Base-by-base conservation (phyloP, 2,329 filamentous ascomycete genomes). In the Stachybotrys chlorohalonatus region DNA sequence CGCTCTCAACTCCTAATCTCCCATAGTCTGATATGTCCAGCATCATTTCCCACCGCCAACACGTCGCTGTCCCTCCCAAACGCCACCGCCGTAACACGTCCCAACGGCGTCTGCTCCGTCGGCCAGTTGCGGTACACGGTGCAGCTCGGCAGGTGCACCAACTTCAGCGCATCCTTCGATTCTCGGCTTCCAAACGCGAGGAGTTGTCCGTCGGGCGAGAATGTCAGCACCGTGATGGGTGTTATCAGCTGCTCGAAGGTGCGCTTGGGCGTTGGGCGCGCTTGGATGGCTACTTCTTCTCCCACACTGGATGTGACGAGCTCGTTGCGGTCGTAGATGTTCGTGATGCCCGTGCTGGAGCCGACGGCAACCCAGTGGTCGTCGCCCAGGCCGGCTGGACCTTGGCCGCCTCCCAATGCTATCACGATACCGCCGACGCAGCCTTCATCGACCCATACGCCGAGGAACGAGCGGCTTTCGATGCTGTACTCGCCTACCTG, bases 81-180 rank as follows among this genome's bases (percentile, higher is more conserved):
- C 3, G 88, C 85, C 56, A 91, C 82, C 1, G 84, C 78, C 2
- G 89, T 89, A 60, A 97, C 85, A 56, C 90, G 80, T 0, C 94
- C 94, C 57, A 99, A 72, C 1, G 92, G 91, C 55, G 94, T 99
- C 68, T 88, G 86, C 59, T 85, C 83, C 53, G 93, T 99, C 30
- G 94, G 94, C 94, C 94, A 99, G 72, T 99, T 99, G 64, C 86
- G 85, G 78, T 94, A 99, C 17, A 97, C 90, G 1, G 91, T 96
- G 70, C 91, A 96, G 62, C 83, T 92, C 0, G 93, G 92, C 61
- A 99, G 74, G 70, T 99, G 94, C 36, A 93, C 90, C 60, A 99
- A 74, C 64, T 88, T 81, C 68, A 99, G 73, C 0, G 92, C 90
- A 72, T 96, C 91, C 67, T 87, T 87, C 79, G 96, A 95, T 80